These are phyloP conservation scores for Posidonia australis DNA, from an alignment of 106 monocot species.

Conservation along the genomic window DNA sequence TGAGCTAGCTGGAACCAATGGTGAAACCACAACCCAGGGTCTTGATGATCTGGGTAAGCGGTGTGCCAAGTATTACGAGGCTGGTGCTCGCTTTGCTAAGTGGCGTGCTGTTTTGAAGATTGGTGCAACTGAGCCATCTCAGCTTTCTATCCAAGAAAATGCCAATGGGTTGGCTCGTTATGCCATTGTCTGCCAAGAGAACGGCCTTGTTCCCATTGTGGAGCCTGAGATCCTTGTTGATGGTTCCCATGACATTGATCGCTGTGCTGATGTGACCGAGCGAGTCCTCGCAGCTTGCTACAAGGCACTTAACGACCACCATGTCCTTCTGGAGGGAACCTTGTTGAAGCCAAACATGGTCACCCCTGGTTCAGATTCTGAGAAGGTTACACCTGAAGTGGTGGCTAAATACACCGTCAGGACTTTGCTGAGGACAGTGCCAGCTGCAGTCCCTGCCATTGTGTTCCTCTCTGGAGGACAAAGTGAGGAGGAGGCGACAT, in stretches of 20 bases:
- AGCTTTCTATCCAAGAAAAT: conserved; percentile 14
- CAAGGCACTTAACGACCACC: conserved; percentile 28
- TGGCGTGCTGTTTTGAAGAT: conserved; percentile 27
- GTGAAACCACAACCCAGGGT: conserved; percentile 25
- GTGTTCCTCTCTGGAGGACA: conserved; percentile 27
- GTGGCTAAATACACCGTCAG: conserved; percentile 21
- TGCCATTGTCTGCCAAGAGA: conserved; percentile 27
- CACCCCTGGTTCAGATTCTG: conserved; percentile 16
- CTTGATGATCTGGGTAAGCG: conserved; percentile 25
- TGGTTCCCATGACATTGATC: conserved; percentile 12
- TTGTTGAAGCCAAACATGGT: conserved; percentile 29
- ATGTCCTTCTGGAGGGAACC: conserved; percentile 18
- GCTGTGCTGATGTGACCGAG: conserved; percentile 18
- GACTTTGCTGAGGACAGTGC: conserved; percentile 17
- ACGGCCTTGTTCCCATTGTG: conserved; percentile 22
- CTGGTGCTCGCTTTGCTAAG: conserved; percentile 25
- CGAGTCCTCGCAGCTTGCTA: conserved; percentile 19
- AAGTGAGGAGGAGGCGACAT: conserved; percentile 22
- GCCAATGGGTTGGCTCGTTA: conserved; percentile 19
- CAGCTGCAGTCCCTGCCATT: conserved; percentile 21
- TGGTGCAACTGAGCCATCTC: conserved; percentile 19
- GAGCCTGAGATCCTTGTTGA: conserved; percentile 26
- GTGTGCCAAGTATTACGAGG: conserved; percentile 21
- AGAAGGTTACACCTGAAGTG: conserved; percentile 13
- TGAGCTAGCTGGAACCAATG: conserved; percentile 18